Base-by-base conservation (phyloP, 2,329 filamentous ascomycete species). In the Trichoderma sp. region DNA sequence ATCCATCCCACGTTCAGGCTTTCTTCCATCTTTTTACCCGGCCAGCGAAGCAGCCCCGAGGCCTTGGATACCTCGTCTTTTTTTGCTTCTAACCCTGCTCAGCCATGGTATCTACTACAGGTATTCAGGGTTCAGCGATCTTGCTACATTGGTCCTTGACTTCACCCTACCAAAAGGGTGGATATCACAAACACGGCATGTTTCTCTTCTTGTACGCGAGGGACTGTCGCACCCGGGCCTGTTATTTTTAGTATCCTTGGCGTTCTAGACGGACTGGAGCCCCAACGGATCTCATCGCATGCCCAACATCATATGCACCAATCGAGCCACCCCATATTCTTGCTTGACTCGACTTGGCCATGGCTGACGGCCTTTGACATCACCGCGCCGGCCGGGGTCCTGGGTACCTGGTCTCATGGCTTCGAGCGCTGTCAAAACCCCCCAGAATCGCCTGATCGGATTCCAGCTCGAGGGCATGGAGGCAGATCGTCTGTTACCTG, bases 181-280 rank as follows among this genome's bases (percentile, higher is more conserved):
- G 49, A 59, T 63, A 49, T 57, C 67, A 68, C 67, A 59, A 63
- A 68, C 62, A 63, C 67, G 67, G 52, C n/a, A 29, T 52, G 55
- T 60, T 60, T 68, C 56, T 53, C 27, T 13, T 56, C 24, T 35
- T 56, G 35, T 49, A 58, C 63, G 27, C 53, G 63, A 66, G 53
- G 63, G 53, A 66, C 29, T 49, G 49, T 65, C 35, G 63, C 53
- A 66, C 63, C 24, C 6, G 53, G 24, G 2, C 47, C 27, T 27
- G 19, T 40, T 68, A 59, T 68, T 60, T 68, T 68, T 68, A 59
- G 55, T 56, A 59, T 21, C 29, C n/a, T 14, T 40, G 49, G 49
- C n/a, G 11, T 43, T 47, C 49, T 43, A 31, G 52, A 52, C 52
- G 35, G 24, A 27, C 31, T 56, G 37, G 52, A 29, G 43, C n/a